Conservation (phyloP, 306 rosid species). For the Casuarina equisetifolia region DNA sequence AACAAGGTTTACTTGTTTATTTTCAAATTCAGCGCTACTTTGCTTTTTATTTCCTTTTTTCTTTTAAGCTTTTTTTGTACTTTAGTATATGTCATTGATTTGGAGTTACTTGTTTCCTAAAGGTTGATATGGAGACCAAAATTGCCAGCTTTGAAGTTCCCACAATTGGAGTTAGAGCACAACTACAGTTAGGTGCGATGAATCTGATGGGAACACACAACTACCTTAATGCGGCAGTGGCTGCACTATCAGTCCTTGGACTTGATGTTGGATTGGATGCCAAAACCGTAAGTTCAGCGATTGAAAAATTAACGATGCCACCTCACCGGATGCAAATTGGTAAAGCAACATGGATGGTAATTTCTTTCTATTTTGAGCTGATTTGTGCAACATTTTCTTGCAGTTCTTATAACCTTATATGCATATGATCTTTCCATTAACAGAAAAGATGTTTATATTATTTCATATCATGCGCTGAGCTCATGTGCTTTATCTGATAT, state of each 20-base stretch:
- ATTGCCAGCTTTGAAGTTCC: slow-evolving; percentile 35
- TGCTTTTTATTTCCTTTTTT: background rate
- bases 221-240: slow-evolving; percentile 35
- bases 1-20: background rate
- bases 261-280: slow-evolving; percentile 29
- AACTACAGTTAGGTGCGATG: slow-evolving; percentile 30
- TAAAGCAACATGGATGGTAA: slow-evolving; percentile 12
- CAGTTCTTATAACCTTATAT: background rate
- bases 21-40: background rate
- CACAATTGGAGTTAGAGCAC: slow-evolving; percentile 25
- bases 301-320: slow-evolving; percentile 27
- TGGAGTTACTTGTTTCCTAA: background rate
- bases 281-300: slow-evolving; percentile 22
- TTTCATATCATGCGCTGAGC: no score
- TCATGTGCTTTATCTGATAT: no score
- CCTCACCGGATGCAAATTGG: slow-evolving; percentile 41
- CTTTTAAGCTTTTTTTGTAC: background rate
- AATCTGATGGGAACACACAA: slow-evolving; percentile 33
- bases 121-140: slow-evolving; percentile 28
- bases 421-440: background rate
- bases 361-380: background rate
- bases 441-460: no score
- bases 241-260: slow-evolving; percentile 30
- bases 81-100: background rate
- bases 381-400: background rate